These are phyloP conservation scores for Colletotrichum graminicola DNA, from an alignment of 2,329 filamentous ascomycete genomes.

Conservation along the genomic window DNA sequence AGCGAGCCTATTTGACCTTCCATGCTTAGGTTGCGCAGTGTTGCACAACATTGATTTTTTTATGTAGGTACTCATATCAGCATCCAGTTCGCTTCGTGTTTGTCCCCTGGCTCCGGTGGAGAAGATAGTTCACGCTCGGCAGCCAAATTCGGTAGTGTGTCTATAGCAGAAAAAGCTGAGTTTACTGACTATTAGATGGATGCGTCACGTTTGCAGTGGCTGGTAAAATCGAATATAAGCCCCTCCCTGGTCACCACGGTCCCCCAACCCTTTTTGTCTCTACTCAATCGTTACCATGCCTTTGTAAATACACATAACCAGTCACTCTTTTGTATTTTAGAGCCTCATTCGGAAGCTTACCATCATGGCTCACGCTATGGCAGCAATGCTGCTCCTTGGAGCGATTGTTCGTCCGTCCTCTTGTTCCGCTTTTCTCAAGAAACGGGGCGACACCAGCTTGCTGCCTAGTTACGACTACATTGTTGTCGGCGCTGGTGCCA, in stretches of 20 bases:
- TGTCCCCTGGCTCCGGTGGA: conserved; percentile 30
- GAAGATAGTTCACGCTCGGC: conserved; percentile 22
- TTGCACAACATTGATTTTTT: background rate
- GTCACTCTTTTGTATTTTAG: conserved; percentile 7
- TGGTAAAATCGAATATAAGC: conserved; percentile 13
- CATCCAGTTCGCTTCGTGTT: conserved; percentile 9
- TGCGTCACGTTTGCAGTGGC: conserved; percentile 8
- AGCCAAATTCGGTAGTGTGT: conserved; percentile 6
- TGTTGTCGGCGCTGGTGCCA: conserved; percentile 52
- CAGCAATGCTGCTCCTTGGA: conserved; percentile 35
- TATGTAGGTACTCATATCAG: background rate
- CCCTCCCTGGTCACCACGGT: conserved; percentile 25
- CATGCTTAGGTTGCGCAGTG: background rate
- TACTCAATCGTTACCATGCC: conserved; percentile 19
- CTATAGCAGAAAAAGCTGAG: background rate
- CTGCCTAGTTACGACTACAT: conserved; percentile 49
- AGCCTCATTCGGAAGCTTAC: conserved; percentile 2
- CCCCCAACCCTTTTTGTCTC: conserved; percentile 12
- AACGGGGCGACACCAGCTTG: conserved; percentile 12
- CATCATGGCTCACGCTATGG: conserved; percentile 29
- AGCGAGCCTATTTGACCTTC: conserved; percentile 2
- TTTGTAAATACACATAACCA: conserved; percentile 29
- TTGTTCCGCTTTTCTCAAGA: conserved; percentile 19
- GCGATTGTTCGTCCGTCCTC: conserved; percentile 32
- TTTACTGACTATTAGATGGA: conserved; percentile 14